Evolutionary conservation across 495 filamentous ascomycete genomes (phyloP).

Genomic region (Friedmanniomyces endolithicus): DNA sequence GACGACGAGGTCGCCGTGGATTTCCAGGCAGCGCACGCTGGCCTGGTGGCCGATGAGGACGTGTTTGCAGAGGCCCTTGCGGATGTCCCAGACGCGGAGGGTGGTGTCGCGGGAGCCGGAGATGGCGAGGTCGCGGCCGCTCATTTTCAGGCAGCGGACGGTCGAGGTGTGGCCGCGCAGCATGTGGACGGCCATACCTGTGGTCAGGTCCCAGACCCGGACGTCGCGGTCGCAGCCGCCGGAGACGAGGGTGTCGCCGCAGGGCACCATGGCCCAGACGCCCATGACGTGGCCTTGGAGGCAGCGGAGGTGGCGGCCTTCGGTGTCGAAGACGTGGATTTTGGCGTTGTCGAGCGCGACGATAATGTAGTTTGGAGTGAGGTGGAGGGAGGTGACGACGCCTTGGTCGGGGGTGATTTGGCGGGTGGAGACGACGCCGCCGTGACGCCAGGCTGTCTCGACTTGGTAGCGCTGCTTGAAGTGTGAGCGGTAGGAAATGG

Average conservation of each 20-base stretch:
- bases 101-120: slow-evolving; percentile 94
- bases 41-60: slow-evolving; percentile 94
- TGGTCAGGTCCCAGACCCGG: slow-evolving; percentile 91
- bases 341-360: slow-evolving; percentile 96
- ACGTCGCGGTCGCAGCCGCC: slow-evolving; percentile 96
- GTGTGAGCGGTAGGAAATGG: slow-evolving; percentile 76
- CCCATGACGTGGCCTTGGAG: slow-evolving; percentile 96
- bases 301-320: slow-evolving; percentile 76
- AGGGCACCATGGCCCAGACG: slow-evolving; percentile 98
- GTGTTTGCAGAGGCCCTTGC: slow-evolving; percentile 71
- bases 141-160: slow-evolving; percentile 96
- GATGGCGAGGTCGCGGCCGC: slow-evolving; percentile 80
- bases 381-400: slow-evolving; percentile 88
- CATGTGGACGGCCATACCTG: slow-evolving; percentile 58
- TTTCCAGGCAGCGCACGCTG: slow-evolving; percentile 88
- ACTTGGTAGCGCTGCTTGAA: slow-evolving; percentile 97
- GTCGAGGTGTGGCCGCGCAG: slow-evolving; percentile 92
- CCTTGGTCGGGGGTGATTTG: slow-evolving; percentile 93
- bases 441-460: slow-evolving; percentile 89
- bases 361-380: slow-evolving; percentile 91
- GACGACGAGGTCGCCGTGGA: slow-evolving; percentile 88
- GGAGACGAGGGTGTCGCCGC: slow-evolving; percentile 89
- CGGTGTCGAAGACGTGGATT: slow-evolving; percentile 92
- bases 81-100: slow-evolving; percentile 87
- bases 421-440: slow-evolving; percentile 60